Conservation (phyloP, 768 basidiomycete genomes). For the Strobilomyces dryophilus region DNA sequence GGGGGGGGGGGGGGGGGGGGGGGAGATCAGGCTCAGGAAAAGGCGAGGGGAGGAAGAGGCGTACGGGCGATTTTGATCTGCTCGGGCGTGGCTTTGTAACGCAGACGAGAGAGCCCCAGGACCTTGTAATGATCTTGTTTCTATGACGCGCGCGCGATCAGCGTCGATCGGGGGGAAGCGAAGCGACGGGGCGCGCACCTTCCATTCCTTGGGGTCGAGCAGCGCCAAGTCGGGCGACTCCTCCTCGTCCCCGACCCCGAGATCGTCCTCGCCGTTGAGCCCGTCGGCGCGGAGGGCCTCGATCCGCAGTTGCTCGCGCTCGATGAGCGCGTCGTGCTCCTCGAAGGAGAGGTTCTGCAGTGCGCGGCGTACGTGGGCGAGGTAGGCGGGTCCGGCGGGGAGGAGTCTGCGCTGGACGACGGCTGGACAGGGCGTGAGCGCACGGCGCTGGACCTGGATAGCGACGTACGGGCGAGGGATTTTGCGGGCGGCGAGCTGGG, state of each 20-base stretch:
- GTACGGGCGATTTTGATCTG: slow-evolving; percentile 96
- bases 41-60: slow-evolving; percentile 31
- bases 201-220: slow-evolving; percentile 98
- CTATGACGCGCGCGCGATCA: slow-evolving; percentile 34
- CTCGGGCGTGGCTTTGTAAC: slow-evolving; percentile 80
- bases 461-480: slow-evolving; percentile 26
- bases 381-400: slow-evolving; percentile 85
- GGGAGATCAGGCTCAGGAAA: slow-evolving; percentile 8
- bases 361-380: slow-evolving; percentile 74
- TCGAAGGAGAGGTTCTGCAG: slow-evolving; percentile 77
- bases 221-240: slow-evolving; percentile 66
- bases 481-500: slow-evolving; percentile 13
- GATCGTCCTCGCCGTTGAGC: slow-evolving; percentile 65
- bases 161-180: background rate
- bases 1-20: background rate
- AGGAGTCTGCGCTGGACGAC: slow-evolving; percentile 52
- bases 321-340: slow-evolving; percentile 69
- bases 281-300: slow-evolving; percentile 47
- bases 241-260: slow-evolving; percentile 89
- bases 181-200: slow-evolving; percentile 45
- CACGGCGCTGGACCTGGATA: background rate
- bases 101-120: slow-evolving; percentile 86
- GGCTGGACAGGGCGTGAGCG: slow-evolving; percentile 17
- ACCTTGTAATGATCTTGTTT: slow-evolving; percentile 99
- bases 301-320: slow-evolving; percentile 49